A percentile compares a stretch with the other conserved stretches of the same genome.
Evolutionary conservation across 805 yeast genomes (phyloP).

Genomic region (Candida methanosorbosa): DNA sequence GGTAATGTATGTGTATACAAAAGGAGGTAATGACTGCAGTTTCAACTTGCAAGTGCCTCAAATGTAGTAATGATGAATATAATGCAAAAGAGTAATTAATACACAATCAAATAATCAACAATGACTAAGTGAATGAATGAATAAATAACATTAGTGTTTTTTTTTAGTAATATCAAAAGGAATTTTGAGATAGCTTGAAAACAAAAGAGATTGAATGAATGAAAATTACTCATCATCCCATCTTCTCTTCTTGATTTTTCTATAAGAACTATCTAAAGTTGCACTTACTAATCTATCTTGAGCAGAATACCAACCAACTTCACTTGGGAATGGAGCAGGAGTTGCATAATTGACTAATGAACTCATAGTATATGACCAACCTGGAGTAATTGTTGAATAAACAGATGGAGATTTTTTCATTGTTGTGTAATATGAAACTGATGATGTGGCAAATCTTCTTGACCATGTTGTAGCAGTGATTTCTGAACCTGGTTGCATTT

Average conservation of each 20-base stretch:
- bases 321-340: slow-evolving; percentile 61
- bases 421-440: slow-evolving; percentile 53
- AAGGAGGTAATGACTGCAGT: too few species aligned
- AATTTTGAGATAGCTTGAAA: neutral
- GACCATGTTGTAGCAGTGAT: slow-evolving; percentile 64
- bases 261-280: slow-evolving; percentile 12
- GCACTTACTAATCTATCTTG: slow-evolving; percentile 35
- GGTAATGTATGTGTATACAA: too few species aligned
- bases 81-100: too few species aligned
- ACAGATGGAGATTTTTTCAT: slow-evolving; percentile 31
- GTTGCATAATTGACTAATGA: slow-evolving; percentile 63
- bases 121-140: neutral
- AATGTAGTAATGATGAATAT: too few species aligned
- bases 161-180: neutral
- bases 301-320: slow-evolving; percentile 57
- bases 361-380: slow-evolving; percentile 66
- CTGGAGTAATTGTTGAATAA: slow-evolving; percentile 70
- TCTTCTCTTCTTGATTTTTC: slow-evolving; percentile 20
- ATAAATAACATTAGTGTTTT: neutral
- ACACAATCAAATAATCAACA: too few species aligned
- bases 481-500: slow-evolving; percentile 68
- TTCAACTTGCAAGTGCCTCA: too few species aligned
- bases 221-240: slow-evolving; percentile 20
- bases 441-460: slow-evolving; percentile 57
- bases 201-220: neutral